Evolutionary conservation across 257 asterid genomes (phyloP), one percentile per base, ranked within the genome.

Genomic region (Thymus quinquecostatus): DNA sequence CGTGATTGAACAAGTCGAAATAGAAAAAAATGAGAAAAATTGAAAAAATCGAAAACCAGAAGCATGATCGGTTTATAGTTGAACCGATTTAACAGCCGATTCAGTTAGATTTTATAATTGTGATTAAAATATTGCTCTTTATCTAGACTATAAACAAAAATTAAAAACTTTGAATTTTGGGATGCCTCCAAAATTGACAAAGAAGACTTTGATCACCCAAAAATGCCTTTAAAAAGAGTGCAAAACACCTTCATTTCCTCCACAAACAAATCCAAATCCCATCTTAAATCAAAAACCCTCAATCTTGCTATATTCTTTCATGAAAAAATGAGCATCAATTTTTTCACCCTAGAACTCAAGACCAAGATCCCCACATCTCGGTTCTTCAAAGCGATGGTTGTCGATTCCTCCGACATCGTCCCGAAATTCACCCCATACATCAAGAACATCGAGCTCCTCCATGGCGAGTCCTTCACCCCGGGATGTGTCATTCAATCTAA

Each of bases 331-430:
- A 79, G 82, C 10, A 28, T 69, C 34, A 53, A 64, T 68, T 70
- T 47, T 5, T 65, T 70, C 27, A 2, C 65, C 70, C 77, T 76
- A 1, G 81, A 80, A 29, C 0, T 80, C 62, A 77, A 80, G 33
- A 27, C 73, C 47, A 76, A 76, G 81, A 59, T 65, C 4, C 64
- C 75, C 0, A 47, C 71, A 27, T 55, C 70, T 2, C 48, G 84
- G 48, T 1, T 80, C 50, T 80, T 64, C 84, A 80, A 76, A 60
- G 81, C 81, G 13, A 21, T 75, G 44, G 14, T 76, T 2, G 58
- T 67, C 1, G 81, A 80, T 0, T 41, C 79, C 0, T 5, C 27
- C 13, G 38, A 76, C 0, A 67, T 76, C 12, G 2, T 80, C 8
- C 84, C 81, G 0, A 76, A 80, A 11, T 45, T 41, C 71, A 30